Evolutionary conservation across 83 land plant species (phyloP).

Genomic region (Larix sibirica): DNA sequence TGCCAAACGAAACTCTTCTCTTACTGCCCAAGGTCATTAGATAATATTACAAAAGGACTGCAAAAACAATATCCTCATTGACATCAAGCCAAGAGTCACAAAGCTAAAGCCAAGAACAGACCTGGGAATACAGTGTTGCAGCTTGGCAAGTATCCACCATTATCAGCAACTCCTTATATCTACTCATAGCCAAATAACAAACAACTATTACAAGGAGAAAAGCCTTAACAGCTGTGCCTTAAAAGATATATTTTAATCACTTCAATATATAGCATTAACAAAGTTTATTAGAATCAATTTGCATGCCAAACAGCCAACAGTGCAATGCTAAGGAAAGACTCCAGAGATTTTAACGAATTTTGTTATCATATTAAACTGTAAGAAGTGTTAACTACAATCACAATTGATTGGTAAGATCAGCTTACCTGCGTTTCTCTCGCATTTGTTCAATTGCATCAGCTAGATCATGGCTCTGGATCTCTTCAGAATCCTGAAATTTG

Average conservation of each 20-base stretch:
- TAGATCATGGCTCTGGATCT: conserved; percentile 97
- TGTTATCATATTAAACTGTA: conserved; percentile 1
- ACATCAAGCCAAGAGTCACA: neutral
- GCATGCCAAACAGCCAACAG: neutral
- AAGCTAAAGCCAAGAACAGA: conserved; percentile 19
- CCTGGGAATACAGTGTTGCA: conserved; percentile 95
- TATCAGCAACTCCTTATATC: conserved; percentile 93
- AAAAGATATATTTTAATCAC: neutral
- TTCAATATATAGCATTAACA: neutral
- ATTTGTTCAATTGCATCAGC: conserved; percentile 99
- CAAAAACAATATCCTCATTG: neutral
- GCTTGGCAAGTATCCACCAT: conserved; percentile 99
- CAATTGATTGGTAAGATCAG: neutral
- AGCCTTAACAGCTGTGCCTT: neutral
- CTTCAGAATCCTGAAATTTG: conserved; percentile 97
- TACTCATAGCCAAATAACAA: conserved; percentile 18
- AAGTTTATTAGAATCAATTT: neutral
- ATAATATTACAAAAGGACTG: neutral
- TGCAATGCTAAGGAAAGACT: neutral
- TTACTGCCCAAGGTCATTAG: neutral
- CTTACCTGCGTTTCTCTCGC: conserved; percentile 87
- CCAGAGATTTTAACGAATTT: neutral
- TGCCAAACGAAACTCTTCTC: too few relatives aligned
- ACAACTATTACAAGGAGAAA: conserved; percentile 1
- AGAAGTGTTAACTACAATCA: neutral